Conservation (phyloP, 164 flowering plant genomes). For the Tetracentron sinense region DNA sequence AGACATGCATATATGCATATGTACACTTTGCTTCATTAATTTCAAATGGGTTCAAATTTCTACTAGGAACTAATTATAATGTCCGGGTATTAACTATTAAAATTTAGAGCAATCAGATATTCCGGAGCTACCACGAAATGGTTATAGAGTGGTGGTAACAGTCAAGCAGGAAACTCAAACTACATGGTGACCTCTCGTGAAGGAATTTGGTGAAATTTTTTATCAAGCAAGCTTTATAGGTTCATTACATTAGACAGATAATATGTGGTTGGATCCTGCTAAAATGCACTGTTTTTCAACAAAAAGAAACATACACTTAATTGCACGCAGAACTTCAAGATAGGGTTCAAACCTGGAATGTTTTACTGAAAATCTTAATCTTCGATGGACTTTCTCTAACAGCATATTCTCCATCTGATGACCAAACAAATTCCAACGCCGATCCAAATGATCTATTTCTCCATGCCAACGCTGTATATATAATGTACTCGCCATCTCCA, state of each 20-base stretch:
- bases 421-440: constrained; percentile 94
- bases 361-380: constrained; percentile 87
- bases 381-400: constrained; percentile 92
- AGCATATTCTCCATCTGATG: constrained; percentile 96
- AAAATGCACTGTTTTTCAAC: neutral
- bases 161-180: too few relatives aligned
- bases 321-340: neutral
- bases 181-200: too few relatives aligned
- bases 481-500: constrained; percentile 96
- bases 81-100: too few relatives aligned
- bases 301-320: neutral
- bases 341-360: constrained; percentile 62
- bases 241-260: neutral
- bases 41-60: too few relatives aligned
- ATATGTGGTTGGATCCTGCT: neutral
- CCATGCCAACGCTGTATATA: constrained; percentile 98
- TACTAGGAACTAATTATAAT: too few relatives aligned
- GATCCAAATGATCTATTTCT: constrained; percentile 99
- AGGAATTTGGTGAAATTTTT: too few relatives aligned
- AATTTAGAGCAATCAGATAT: too few relatives aligned
- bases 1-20: too few relatives aligned
- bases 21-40: too few relatives aligned
- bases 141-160: too few relatives aligned
- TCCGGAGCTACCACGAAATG: too few relatives aligned
- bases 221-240: neutral